These are phyloP conservation scores for Ophiostoma montium DNA, from an alignment of 2,329 filamentous ascomycete genomes.

Conservation along the genomic window DNA sequence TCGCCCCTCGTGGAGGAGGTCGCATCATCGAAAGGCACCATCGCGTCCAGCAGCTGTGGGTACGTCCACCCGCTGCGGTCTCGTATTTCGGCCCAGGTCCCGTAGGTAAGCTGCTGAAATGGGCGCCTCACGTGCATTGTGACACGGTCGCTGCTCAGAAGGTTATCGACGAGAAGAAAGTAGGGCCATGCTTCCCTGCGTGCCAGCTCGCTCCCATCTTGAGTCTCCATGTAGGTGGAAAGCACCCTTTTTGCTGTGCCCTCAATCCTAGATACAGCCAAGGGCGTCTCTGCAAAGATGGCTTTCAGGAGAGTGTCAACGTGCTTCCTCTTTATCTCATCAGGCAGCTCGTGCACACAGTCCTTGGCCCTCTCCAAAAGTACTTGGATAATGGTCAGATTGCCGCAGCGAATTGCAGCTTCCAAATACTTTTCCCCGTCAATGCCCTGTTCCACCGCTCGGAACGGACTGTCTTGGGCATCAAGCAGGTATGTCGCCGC, in stretches of 20 bases:
- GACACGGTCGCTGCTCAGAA: neutral
- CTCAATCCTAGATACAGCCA: neutral
- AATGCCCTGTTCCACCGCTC: neutral
- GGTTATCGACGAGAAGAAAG: neutral
- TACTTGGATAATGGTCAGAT: neutral
- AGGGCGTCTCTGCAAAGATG: neutral
- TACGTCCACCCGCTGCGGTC: neutral
- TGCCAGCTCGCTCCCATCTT: neutral
- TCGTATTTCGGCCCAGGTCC: neutral
- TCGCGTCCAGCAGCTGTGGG: neutral
- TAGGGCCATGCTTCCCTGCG: neutral
- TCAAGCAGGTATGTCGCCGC: neutral
- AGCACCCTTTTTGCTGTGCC: neutral
- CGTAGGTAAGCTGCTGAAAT: neutral
- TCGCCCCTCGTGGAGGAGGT: neutral
- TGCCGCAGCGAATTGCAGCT: neutral
- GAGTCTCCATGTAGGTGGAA: neutral
- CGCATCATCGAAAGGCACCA: neutral
- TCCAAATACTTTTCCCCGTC: neutral
- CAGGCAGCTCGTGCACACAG: neutral
- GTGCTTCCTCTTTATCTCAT: neutral
- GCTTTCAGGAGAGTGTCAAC: neutral
- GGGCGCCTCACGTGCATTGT: neutral
- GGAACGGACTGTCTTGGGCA: neutral
- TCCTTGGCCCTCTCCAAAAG: neutral